phyloP scores from a whole-genome alignment of 1,284 basidiomycete species.

The Heterobasidion irregulare region DNA sequence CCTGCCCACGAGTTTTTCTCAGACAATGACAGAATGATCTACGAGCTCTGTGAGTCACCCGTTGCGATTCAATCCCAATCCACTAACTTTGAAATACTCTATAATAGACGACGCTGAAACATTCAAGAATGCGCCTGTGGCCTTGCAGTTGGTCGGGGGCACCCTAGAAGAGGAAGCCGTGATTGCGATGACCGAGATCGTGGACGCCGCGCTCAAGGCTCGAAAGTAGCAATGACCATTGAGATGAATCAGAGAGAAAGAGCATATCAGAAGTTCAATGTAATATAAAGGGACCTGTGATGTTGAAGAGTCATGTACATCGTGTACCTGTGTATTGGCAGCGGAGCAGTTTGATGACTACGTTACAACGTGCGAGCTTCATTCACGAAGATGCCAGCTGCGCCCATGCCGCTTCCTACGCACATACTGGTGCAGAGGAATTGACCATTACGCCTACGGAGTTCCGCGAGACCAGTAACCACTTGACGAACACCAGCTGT shows the following conservation, averaged over 20 bases:
- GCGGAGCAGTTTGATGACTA: not conserved
- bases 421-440: constrained; percentile 84
- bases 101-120: constrained; percentile 42
- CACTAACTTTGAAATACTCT: constrained; percentile 2
- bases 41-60: constrained; percentile 44
- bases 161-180: constrained; percentile 72
- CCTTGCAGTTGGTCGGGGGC: constrained; percentile 62
- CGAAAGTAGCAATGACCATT: not conserved
- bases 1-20: constrained; percentile 35
- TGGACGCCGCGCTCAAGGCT: constrained; percentile 35
- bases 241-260: not conserved
- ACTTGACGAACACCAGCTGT: constrained; percentile 78
- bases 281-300: not conserved
- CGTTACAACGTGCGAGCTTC: constrained; percentile 31
- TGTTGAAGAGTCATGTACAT: not conserved
- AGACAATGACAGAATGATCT: constrained; percentile 35
- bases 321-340: not conserved
- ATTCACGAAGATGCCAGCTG: constrained; percentile 76
- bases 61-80: not conserved
- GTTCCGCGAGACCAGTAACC: constrained; percentile 76
- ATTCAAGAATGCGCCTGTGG: constrained; percentile 54
- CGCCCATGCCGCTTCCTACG: constrained; percentile 84
- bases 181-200: constrained; percentile 53
- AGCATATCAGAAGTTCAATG: not conserved
- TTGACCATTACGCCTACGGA: constrained; percentile 57